These are phyloP conservation scores for Apiotrichum laibachii DNA, from an alignment of 1,284 basidiomycete species.

Conservation along the genomic window DNA sequence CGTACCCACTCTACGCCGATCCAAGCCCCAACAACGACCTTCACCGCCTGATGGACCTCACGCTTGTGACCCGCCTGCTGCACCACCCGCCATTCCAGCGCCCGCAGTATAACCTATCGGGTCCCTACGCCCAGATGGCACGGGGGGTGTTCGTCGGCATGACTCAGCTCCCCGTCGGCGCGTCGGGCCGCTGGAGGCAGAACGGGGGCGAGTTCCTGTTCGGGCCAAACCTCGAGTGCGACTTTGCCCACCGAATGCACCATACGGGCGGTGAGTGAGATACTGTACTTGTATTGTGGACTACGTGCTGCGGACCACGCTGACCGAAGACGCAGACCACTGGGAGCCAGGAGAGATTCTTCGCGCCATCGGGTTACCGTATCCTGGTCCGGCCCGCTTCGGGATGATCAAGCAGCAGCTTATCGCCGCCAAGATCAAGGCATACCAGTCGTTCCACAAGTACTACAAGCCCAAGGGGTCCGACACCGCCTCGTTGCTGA, in stretches of 20 bases:
- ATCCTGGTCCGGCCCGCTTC: background rate
- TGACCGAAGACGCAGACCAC: background rate
- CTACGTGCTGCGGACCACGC: too few species aligned
- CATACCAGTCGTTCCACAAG: background rate
- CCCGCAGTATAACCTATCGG: background rate
- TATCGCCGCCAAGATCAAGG: background rate
- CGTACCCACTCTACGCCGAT: conserved; percentile 47
- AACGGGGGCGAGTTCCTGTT: conserved; percentile 51
- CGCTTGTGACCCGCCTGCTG: background rate
- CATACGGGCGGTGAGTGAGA: background rate
- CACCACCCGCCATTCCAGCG: background rate
- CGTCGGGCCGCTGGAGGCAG: conserved; percentile 42
- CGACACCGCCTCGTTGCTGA: background rate
- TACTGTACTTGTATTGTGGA: too few species aligned
- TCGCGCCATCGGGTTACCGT: background rate
- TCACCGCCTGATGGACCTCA: conserved; percentile 43
- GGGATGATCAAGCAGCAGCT: background rate
- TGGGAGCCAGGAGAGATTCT: background rate
- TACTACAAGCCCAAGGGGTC: background rate
- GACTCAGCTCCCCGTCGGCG: conserved; percentile 35
- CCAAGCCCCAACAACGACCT: conserved; percentile 28
- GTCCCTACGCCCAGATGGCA: background rate
- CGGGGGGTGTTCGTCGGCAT: conserved; percentile 42
- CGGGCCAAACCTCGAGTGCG: conserved; percentile 36
- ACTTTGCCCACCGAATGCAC: conserved; percentile 50